phyloP scores from a whole-genome alignment of 352 stramenopile genomes.

The Phytopythium montanum region DNA sequence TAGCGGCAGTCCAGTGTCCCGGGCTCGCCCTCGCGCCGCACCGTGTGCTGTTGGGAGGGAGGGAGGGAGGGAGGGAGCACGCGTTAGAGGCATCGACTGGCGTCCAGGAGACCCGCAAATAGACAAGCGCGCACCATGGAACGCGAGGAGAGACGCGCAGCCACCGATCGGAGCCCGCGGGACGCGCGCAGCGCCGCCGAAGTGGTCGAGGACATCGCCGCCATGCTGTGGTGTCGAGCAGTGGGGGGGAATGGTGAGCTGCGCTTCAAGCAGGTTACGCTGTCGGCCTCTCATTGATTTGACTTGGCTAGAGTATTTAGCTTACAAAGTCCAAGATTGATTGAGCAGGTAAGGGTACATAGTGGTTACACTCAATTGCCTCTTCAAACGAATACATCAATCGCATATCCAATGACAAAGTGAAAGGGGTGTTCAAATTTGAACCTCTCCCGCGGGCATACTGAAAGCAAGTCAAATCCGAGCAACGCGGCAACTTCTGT shows the following conservation, averaged over 20 bases:
- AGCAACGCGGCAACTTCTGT: not conserved
- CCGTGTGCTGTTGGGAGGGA: slow-evolving; percentile 47
- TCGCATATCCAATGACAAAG: not conserved
- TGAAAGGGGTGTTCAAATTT: not conserved
- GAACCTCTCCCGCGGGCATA: not conserved
- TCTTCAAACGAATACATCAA: not conserved
- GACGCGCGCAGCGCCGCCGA: not conserved
- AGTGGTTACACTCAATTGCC: not conserved
- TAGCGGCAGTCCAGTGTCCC: slow-evolving; percentile 79
- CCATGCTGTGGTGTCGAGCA: not conserved
- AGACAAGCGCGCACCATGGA: not conserved
- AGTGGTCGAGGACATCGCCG: not conserved
- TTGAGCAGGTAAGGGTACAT: not conserved
- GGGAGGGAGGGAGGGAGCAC: not conserved
- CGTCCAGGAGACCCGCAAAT: not conserved
- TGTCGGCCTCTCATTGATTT: not conserved
- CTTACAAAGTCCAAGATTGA: not conserved
- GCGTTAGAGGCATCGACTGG: not conserved
- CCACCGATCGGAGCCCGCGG: not conserved
- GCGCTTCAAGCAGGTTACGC: slow-evolving; percentile 1
- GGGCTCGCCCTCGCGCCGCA: slow-evolving; percentile 47
- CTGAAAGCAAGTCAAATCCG: not conserved
- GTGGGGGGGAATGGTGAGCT: not conserved
- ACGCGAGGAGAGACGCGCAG: not conserved
- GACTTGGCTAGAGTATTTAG: no score